Evolutionary conservation across 2,329 filamentous ascomycete genomes (phyloP), one percentile per base, ranked within the genome.

Genomic region (Cladosporium austrohemisphaericum): DNA sequence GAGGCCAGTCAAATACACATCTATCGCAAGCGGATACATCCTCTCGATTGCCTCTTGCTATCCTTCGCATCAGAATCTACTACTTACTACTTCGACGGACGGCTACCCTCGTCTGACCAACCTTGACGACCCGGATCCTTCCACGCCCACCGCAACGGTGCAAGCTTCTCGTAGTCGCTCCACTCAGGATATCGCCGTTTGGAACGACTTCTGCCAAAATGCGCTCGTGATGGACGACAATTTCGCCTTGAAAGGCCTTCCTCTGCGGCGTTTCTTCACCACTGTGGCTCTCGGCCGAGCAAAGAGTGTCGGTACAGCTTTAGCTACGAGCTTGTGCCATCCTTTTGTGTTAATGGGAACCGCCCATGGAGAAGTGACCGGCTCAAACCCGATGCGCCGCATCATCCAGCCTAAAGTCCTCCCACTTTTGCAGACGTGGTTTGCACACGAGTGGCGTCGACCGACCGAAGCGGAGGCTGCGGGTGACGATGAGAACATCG

Each of bases 31-130:
- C 32, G 73, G 71, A 1, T 78, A 76, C 60, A 71, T 79, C 49
- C 60, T 73, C 6, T 65, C 64, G 10, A 60, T 78, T 1, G 60
- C 64, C 1, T 73, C 77, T 1, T 77, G 74, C 38, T 80, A 76
- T 52, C 81, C 80, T 1, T 74, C 73, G 3, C 65, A 74, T 14
- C 76, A 80, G 1, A 68, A 79, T 43, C 65, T 78, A 29, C 52
- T 84, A 35, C 68, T 72, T 14, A 75, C 77, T 8, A 74, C 72
- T 13, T 73, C 74, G 3, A 76, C 79, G 57, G 74, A 78, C 48
- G 81, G 81, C 23, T 74, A 77, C 54, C 67, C 75, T 2, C 67
- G 71, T n/a, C 61, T 84, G 10, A 76, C 75, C 19, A 80, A 81
- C 35, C 67, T 83, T 20, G 67, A 74, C 18, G 70, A 75, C 35